phyloP scores from a whole-genome alignment of 352 stramenopile genomes.

The Plasmopara viticola region DNA sequence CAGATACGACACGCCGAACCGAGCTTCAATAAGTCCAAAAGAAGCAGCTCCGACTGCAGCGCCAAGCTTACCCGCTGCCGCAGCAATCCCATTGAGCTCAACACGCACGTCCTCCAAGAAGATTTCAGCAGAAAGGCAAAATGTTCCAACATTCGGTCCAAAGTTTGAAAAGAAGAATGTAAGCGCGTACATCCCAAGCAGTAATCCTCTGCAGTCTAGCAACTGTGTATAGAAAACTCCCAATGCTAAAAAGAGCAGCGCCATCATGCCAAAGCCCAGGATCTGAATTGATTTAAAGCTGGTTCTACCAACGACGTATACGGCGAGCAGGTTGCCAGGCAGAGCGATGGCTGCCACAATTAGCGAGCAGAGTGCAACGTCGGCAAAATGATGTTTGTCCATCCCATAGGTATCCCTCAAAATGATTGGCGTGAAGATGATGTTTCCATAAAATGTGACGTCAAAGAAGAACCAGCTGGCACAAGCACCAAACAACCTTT shows the following conservation, averaged over 20 bases:
- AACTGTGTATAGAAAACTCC: conserved; percentile 52
- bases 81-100: conserved; percentile 77
- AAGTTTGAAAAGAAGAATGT: conserved; percentile 89
- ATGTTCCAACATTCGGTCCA: conserved; percentile 84
- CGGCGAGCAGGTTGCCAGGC: conserved; percentile 61
- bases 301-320: conserved; percentile 54
- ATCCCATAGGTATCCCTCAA: conserved; percentile 62
- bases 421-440: conserved; percentile 84
- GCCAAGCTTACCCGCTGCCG: conserved; percentile 70
- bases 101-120: conserved; percentile 65
- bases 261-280: conserved; percentile 67
- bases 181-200: conserved; percentile 64
- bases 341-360: conserved; percentile 66
- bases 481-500: conserved; percentile 71
- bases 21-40: conserved; percentile 57
- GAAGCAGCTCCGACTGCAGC: conserved; percentile 51
- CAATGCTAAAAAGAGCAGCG: conserved; percentile 53
- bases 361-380: conserved; percentile 59
- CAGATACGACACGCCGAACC: conserved; percentile 51
- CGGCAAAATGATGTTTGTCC: conserved; percentile 44
- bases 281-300: conserved; percentile 81
- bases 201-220: conserved; percentile 29
- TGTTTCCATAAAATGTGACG: conserved; percentile 87
- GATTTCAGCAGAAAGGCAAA: conserved; percentile 74
- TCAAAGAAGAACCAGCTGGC: conserved; percentile 91